phyloP scores from a whole-genome alignment of 2,329 filamentous ascomycete genomes.

The Clonostachys chloroleuca region DNA sequence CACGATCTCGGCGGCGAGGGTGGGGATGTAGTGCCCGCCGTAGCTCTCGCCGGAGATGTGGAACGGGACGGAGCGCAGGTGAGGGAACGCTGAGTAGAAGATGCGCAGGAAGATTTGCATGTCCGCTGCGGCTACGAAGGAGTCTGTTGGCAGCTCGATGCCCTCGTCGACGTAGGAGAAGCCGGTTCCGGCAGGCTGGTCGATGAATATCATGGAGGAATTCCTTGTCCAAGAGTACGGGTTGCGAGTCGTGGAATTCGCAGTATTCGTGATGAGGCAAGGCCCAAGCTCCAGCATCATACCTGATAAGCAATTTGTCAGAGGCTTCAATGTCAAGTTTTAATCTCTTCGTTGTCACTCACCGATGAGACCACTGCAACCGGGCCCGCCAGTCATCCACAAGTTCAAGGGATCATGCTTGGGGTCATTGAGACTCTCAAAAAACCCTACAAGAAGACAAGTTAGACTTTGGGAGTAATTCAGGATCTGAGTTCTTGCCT shows the following conservation, averaged over 20 bases:
- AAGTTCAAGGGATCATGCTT: no score
- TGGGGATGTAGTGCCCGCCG: slow-evolving; percentile 91
- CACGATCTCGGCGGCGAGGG: slow-evolving; percentile 69
- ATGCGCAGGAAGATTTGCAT: slow-evolving; percentile 94
- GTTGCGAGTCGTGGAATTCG: slow-evolving; percentile 45
- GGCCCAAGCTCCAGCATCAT: no score
- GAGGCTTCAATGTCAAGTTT: no score
- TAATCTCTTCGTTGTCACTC: no score
- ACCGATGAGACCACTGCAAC: no score
- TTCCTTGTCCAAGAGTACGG: slow-evolving; percentile 22
- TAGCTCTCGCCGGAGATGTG: slow-evolving; percentile 97
- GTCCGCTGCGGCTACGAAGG: slow-evolving; percentile 66
- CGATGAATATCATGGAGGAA: slow-evolving; percentile 11
- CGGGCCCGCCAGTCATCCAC: no score
- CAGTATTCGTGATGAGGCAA: no score
- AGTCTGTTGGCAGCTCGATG: not conserved
- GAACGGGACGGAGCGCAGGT: slow-evolving; percentile 93
- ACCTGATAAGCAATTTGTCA: no score
- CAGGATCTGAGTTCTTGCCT: no score
- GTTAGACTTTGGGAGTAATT: no score
- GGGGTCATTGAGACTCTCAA: no score
- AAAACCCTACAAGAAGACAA: no score
- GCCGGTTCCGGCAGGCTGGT: slow-evolving; percentile 11
- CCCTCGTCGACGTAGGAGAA: slow-evolving; percentile 8
- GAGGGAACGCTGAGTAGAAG: slow-evolving; percentile 98